Base-by-base conservation (phyloP, 345 rosid species). In the Mangifera indica region DNA sequence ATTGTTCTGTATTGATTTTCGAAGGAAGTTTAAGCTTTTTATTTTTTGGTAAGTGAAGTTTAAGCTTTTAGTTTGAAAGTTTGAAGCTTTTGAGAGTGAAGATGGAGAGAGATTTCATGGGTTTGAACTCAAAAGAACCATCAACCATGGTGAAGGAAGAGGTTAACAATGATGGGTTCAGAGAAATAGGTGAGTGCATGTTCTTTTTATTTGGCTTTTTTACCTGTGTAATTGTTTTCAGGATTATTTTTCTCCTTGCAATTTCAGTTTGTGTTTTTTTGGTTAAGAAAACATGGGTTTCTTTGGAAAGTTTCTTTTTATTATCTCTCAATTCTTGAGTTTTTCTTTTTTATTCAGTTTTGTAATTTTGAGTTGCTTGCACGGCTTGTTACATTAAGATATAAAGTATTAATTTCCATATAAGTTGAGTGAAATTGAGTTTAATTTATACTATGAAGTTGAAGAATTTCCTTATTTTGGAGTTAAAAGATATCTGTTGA, bases 21-120 rank as follows among this genome's bases (percentile, higher is more conserved):
- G 32, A 29, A 29, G 32, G 32, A 29, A 29, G 32, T 29, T 29
- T 37, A 46, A 52, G 37, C 17, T 40, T 51, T 44, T 48, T 66
- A 21, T 69, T 63, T 60, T 29, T 22, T 69, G 58, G n/a, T n/a
- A n/a, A n/a, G n/a, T n/a, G n/a, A n/a, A n/a, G n/a, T n/a, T 29
- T 29, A 29, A 29, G 32, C 32, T 29, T 29, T 71, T 77, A 21
- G 65, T 65, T 68, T 56, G 73, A 76, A 55, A 14, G 52, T 55
- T 74, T 13, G 26, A 69, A 14, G 26, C 51, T 73, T 22, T 59
- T 29, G 58, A 59, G 76, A 15, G 73, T 63, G 56, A 72, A 79
- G 72, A 91, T 91, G 97, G 97, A 91, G 85, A 87, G 89, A 82
- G 97, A 91, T 79, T 91, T 91, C 69, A 3, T 91, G 84, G 97